A percentile compares a stretch with the other conserved stretches of the same genome.
These are phyloP conservation scores for Smittium culicis DNA, from an alignment of 371 early-diverging fungal genomes.

Conservation along the genomic window DNA sequence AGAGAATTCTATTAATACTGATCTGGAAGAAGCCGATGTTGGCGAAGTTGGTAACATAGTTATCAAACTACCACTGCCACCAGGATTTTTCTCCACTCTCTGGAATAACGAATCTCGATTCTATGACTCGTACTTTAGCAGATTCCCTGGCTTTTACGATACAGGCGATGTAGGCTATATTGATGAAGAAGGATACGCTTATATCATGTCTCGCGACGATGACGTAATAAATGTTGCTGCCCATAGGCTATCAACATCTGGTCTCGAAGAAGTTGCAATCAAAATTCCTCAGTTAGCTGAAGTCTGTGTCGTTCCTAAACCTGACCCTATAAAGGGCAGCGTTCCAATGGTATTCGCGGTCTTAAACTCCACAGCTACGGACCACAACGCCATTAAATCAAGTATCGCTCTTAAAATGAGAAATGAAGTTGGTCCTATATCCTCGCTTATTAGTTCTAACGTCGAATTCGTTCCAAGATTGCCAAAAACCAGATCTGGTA, in stretches of 20 bases:
- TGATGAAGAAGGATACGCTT: constrained; percentile 60
- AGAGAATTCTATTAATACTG: constrained; percentile 13
- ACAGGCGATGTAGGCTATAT: constrained; percentile 71
- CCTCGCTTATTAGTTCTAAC: constrained; percentile 48
- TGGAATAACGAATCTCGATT: constrained; percentile 69
- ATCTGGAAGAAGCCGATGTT: constrained; percentile 26
- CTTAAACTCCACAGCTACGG: constrained; percentile 27
- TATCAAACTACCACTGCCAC: constrained; percentile 65
- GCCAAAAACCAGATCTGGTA: constrained; percentile 89
- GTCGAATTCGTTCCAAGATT: constrained; percentile 49
- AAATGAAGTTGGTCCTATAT: constrained; percentile 58
- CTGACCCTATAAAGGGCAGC: constrained; percentile 51
- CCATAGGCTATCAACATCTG: constrained; percentile 83
- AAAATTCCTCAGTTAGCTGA: constrained; percentile 61
- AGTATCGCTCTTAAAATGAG: constrained; percentile 40
- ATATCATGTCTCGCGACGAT: constrained; percentile 75
- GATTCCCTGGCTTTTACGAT: constrained; percentile 72
- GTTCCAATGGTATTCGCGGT: constrained; percentile 50
- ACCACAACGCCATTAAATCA: constrained; percentile 24
- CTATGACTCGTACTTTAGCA: constrained; percentile 52
- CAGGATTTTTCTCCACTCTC: constrained; percentile 52
- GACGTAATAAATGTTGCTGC: constrained; percentile 91
- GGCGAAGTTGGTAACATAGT: constrained; percentile 61
- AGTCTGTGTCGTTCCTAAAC: constrained; percentile 51
- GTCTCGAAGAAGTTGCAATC: constrained; percentile 69